Percentiles rank a stretch among this genome's conserved stretches.
These are phyloP conservation scores for Saussurea involucrata DNA, from an alignment of 129 eudicot genomes.

Conservation along the genomic window DNA sequence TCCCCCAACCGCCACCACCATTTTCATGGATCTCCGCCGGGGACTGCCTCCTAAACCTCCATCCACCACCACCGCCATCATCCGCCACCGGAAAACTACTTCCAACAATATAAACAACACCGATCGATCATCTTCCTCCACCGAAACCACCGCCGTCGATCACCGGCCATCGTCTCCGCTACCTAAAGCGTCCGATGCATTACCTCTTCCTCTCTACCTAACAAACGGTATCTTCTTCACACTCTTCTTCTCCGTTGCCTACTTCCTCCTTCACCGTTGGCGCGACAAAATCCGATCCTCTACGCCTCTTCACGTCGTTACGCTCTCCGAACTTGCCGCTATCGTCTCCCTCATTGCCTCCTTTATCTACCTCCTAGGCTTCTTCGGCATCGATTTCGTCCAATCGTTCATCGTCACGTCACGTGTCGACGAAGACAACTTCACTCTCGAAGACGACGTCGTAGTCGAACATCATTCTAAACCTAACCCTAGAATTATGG, in stretches of 20 bases:
- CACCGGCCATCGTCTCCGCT: slow-evolving; percentile 14
- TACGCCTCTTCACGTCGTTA: slow-evolving; percentile 67
- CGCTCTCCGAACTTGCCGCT: slow-evolving; percentile 55
- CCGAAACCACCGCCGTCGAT: not conserved
- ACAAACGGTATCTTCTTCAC: slow-evolving; percentile 72
- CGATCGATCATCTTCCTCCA: slow-evolving; percentile 8
- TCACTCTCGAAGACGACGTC: slow-evolving; percentile 12
- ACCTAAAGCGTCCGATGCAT: slow-evolving; percentile 73
- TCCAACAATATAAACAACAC: slow-evolving; percentile 2
- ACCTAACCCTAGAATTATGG: not conserved
- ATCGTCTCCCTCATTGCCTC: slow-evolving; percentile 56
- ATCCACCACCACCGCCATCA: not conserved
- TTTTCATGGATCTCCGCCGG: slow-evolving; percentile 38
- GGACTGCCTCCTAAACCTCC: slow-evolving; percentile 26
- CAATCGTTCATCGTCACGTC: slow-evolving; percentile 53
- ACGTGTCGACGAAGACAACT: slow-evolving; percentile 23
- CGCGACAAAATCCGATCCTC: slow-evolving; percentile 65
- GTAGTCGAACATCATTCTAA: not conserved
- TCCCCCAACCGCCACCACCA: slow-evolving; percentile 19
- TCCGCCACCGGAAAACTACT: slow-evolving; percentile 15
- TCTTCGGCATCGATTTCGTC: slow-evolving; percentile 67
- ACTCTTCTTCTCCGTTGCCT: slow-evolving; percentile 62
- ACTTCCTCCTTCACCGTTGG: slow-evolving; percentile 73
- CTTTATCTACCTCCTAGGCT: slow-evolving; percentile 58
- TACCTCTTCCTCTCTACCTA: slow-evolving; percentile 69